A percentile compares a stretch with the other conserved stretches of the same genome.
phyloP scores from a whole-genome alignment of 2,329 filamentous ascomycete genomes.

The Arthrocladium fulminans region DNA sequence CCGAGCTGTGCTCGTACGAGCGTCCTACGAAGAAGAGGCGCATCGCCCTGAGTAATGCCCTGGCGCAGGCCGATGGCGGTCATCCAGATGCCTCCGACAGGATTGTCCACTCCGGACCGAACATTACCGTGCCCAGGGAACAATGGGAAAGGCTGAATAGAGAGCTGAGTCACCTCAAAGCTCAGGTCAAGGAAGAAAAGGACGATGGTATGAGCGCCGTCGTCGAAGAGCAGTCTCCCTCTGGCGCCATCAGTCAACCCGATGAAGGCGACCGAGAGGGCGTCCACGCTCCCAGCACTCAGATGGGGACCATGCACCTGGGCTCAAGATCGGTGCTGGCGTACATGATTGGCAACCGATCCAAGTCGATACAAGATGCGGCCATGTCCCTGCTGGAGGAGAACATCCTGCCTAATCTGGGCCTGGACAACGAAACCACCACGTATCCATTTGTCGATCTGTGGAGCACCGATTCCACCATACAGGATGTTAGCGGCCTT shows the following conservation, averaged over 20 bases:
- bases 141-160: conserved; percentile 23
- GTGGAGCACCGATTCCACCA: conserved; percentile 53
- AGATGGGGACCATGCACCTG: conserved; percentile 53
- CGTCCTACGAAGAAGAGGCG: conserved; percentile 39
- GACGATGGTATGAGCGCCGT: neutral
- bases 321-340: conserved; percentile 55
- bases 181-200: neutral
- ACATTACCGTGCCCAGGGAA: conserved; percentile 22
- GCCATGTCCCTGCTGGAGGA: conserved; percentile 50
- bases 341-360: conserved; percentile 48
- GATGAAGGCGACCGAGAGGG: conserved; percentile 40
- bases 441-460: conserved; percentile 59
- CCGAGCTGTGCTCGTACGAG: conserved; percentile 42
- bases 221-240: neutral
- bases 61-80: conserved; percentile 11
- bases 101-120: conserved; percentile 15
- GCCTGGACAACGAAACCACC: conserved; percentile 55
- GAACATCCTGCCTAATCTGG: conserved; percentile 53
- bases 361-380: conserved; percentile 36
- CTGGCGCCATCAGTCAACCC: conserved; percentile 14
- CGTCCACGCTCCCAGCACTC: conserved; percentile 51
- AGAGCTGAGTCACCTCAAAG: conserved; percentile 16
- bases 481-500: conserved; percentile 49
- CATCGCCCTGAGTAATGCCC: conserved; percentile 19
- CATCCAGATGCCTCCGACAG: conserved; percentile 10